Evolutionary conservation across 2,329 filamentous ascomycete species (phyloP), one percentile per base, ranked within the genome.

Genomic region (Aureobasidium sp.): DNA sequence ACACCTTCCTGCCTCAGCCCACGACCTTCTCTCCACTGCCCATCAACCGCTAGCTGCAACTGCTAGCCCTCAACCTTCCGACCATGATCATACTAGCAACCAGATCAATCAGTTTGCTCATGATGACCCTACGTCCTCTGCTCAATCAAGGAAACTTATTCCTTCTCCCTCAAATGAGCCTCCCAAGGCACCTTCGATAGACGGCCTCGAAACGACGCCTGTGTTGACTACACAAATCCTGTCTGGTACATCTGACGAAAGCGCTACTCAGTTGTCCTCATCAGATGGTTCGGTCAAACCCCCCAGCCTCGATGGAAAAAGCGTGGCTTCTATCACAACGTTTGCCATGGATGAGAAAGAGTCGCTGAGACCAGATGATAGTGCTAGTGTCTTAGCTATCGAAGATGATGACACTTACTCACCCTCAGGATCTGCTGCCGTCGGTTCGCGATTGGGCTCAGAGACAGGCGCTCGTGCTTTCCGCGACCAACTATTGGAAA

Each of bases 321-420:
- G 92, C 73, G 90, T 95, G 68, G 91, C 91, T 5, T 97, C 93
- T 30, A 91, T 90, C 16, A 96, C 91, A 5, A 97, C 93, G 0
- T 97, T 96, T 76, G 91, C 90, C n/a, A 79, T 97, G 71, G 93
- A 97, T 69, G 93, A 97, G 75, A 97, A 97, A 73, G 93, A 97
- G 72, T 97, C 92, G 6, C 81, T 97, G 59, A 87, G 92, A 13
- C 93, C 93, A 9, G 93, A 97, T 75, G 93, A 97, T 71, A 97
- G 93, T 74, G 93, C 93, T 37, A 97, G 92, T 72, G 88, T 96
- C 16, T 91, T 95, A 74, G 89, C 89, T 7, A 87, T 87, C 13
- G 92, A 97, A 66, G 93, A 97, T 68, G 93, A 97, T 68, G 92
- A 97, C 71, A 80, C 86, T 34, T 87, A 90, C 65, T 94, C 90